Evolutionary conservation across 352 stramenopile genomes (phyloP).

Genomic region (Phytophthora citricola): DNA sequence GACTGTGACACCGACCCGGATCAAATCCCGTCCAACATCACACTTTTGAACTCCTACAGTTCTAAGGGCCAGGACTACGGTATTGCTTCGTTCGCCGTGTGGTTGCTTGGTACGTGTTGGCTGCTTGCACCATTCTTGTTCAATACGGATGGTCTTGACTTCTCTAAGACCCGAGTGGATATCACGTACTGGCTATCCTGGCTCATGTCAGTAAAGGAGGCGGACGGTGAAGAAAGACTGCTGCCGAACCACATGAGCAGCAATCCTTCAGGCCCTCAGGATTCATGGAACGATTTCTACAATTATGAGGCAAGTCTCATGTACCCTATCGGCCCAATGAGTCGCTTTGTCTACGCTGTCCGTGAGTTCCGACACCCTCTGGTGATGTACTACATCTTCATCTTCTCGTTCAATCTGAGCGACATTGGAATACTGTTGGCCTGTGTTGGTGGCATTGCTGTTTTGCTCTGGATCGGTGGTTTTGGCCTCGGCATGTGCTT

Average conservation of each 20-base stretch:
- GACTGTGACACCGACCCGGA: constrained; percentile 60
- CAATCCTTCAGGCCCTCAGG: constrained; percentile 26
- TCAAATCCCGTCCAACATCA: constrained; percentile 72
- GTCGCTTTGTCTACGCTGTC: constrained; percentile 71
- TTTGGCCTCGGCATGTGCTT: constrained; percentile 57
- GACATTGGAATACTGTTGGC: constrained; percentile 69
- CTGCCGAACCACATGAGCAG: constrained; percentile 44
- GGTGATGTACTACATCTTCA: constrained; percentile 88
- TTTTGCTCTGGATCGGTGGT: constrained; percentile 75
- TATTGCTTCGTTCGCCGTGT: constrained; percentile 89
- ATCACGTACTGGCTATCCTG: constrained; percentile 83
- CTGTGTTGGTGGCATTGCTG: constrained; percentile 61
- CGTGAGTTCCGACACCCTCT: constrained; percentile 81
- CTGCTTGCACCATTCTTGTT: constrained; percentile 87
- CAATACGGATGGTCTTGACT: constrained; percentile 89
- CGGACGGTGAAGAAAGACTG: constrained; percentile 51
- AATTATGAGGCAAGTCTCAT: constrained; percentile 78
- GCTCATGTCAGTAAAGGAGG: constrained; percentile 74
- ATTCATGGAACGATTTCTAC: constrained; percentile 86
- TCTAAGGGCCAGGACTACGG: constrained; percentile 89
- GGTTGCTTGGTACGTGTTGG: constrained; percentile 83
- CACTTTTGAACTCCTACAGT: constrained; percentile 76
- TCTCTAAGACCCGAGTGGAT: constrained; percentile 85
- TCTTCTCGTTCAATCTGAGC: constrained; percentile 69
- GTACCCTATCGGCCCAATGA: constrained; percentile 65